These are phyloP conservation scores for Carex kokanica DNA, from an alignment of 176 grass and related monocot genomes.

Conservation along the genomic window DNA sequence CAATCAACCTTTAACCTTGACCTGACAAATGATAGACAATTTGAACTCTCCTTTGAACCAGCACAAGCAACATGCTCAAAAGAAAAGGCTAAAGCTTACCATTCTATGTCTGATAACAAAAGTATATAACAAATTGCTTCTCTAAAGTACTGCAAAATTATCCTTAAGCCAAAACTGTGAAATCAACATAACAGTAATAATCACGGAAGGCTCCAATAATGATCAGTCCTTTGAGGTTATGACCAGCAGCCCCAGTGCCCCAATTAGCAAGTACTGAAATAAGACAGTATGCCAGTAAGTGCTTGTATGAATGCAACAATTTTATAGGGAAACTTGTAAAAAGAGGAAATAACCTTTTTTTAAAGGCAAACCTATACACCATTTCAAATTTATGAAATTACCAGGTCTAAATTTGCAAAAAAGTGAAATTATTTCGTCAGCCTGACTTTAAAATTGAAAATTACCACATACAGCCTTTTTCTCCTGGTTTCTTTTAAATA, in stretches of 20 bases:
- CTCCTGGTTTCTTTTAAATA: background rate
- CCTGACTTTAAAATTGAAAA: background rate
- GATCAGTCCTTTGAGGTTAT: conserved; percentile 69
- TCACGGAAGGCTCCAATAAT: background rate
- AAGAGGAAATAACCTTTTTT: background rate
- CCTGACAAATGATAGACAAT: background rate
- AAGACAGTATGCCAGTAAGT: conserved; percentile 20
- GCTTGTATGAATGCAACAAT: background rate
- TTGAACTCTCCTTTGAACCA: background rate
- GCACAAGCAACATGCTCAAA: background rate
- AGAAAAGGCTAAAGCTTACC: background rate
- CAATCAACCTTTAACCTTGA: background rate
- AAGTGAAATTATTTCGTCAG: background rate
- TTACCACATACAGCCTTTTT: background rate
- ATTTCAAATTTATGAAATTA: background rate
- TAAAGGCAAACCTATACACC: background rate
- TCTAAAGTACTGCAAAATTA: background rate
- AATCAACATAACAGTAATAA: background rate
- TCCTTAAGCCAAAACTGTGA: background rate
- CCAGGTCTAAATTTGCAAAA: background rate
- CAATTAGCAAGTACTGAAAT: conserved; percentile 66
- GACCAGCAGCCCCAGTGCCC: conserved; percentile 52
- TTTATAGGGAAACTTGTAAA: background rate
- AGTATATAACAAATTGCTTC: background rate
- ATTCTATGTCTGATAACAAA: background rate